phyloP scores from a whole-genome alignment of 73 alveolate species.

The Paramecium caudatum region DNA sequence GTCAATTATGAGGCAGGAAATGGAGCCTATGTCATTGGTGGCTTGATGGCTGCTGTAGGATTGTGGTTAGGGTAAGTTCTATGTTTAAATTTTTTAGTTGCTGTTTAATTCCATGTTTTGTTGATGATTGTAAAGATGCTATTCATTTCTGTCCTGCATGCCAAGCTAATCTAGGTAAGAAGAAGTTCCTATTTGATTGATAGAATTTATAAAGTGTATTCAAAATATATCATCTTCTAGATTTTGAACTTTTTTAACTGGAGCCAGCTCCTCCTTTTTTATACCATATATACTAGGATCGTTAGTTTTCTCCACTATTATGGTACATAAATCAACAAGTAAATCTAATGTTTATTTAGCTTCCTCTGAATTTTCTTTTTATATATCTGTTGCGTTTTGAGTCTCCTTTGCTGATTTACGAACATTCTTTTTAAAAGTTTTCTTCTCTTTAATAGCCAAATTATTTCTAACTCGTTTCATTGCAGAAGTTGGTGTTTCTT shows the following conservation, averaged over 20 bases:
- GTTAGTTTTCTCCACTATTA: background rate
- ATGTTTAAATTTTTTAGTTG: constrained; percentile 39
- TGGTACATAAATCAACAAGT: constrained; percentile 1
- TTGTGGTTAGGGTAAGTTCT: constrained; percentile 72
- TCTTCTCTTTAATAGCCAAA: background rate
- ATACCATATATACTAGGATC: background rate
- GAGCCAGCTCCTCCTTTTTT: background rate
- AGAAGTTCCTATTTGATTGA: constrained; percentile 75
- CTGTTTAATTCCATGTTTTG: constrained; percentile 75
- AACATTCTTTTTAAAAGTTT: constrained; percentile 45
- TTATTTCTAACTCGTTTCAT: constrained; percentile 47
- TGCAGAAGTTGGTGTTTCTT: constrained; percentile 27
- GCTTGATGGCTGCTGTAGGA: constrained; percentile 72
- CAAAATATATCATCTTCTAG: too few species aligned
- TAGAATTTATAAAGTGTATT: background rate
- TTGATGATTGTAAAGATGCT: constrained; percentile 74
- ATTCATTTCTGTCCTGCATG: constrained; percentile 73
- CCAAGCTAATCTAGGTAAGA: constrained; percentile 61
- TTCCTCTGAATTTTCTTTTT: background rate
- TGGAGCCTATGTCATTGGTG: constrained; percentile 75
- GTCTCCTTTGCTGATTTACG: background rate
- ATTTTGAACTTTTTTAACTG: too few species aligned
- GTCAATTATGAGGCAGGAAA: constrained; percentile 68
- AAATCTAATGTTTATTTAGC: constrained; percentile 51
- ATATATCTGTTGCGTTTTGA: background rate